These are phyloP conservation scores for Pichia sp. DNA, from an alignment of 1,139 yeast species.

Conservation along the genomic window DNA sequence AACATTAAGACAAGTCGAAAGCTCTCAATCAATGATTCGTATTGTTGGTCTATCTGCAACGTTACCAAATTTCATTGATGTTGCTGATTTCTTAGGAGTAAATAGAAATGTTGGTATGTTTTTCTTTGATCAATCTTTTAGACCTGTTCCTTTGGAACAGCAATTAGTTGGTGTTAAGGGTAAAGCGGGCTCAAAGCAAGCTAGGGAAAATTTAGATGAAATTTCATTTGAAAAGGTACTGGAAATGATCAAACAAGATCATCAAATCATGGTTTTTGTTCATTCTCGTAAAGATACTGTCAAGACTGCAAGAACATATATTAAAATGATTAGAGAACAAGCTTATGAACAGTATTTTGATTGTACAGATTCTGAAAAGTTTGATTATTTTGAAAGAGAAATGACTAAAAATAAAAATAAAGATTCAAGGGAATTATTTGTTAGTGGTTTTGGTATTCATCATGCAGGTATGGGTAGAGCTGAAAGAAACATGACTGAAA, in stretches of 20 bases:
- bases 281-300: slow-evolving; percentile 92
- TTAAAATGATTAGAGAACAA: slow-evolving; percentile 58
- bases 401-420: slow-evolving; percentile 68
- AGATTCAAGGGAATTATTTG: slow-evolving; percentile 77
- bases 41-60: slow-evolving; percentile 98
- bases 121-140: slow-evolving; percentile 84
- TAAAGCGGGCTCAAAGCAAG: slow-evolving; percentile 66
- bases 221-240: slow-evolving; percentile 72
- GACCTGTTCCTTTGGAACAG: slow-evolving; percentile 93
- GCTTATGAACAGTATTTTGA: slow-evolving; percentile 54
- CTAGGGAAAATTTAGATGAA: slow-evolving; percentile 70
- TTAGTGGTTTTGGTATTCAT: slow-evolving; percentile 83
- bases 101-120: slow-evolving; percentile 87
- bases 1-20: slow-evolving; percentile 89
- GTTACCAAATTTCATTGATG: slow-evolving; percentile 87
- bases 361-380: slow-evolving; percentile 43
- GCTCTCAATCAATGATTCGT: slow-evolving; percentile 88
- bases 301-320: slow-evolving; percentile 70
- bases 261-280: slow-evolving; percentile 95
- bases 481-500: slow-evolving; percentile 86
- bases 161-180: slow-evolving; percentile 84
- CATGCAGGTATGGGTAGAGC: slow-evolving; percentile 96
- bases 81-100: slow-evolving; percentile 91
- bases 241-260: slow-evolving; percentile 61
- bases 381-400: slow-evolving; percentile 53